Evolutionary conservation across 2,329 filamentous ascomycete genomes (phyloP), one percentile per base, ranked within the genome.

Genomic region (Emergomyces africanus): DNA sequence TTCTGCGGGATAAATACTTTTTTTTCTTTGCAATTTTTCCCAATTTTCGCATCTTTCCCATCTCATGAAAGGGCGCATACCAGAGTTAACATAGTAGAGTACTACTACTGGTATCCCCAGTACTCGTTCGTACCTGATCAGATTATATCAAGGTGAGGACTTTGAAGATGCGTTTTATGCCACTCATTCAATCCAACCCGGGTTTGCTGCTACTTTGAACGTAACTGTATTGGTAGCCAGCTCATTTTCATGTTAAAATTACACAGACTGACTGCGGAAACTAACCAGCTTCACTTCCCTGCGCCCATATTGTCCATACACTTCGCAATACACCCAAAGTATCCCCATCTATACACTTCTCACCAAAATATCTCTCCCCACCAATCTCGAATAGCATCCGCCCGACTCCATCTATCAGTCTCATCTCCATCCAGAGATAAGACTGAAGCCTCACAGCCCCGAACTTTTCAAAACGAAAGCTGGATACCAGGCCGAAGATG

Each of bases 401-500:
- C 9, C 33, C 33, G 8, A 48, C 44, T 20, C 23, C 44, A 48
- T 28, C 5, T 12, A n/a, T 35, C 49, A 10, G 14, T 35, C 14
- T 5, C 6, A 6, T 35, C 8, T 35, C 33, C 33, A 35, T 35
- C 30, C 25, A 10, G 28, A 18, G 25, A 50, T 12, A 28, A 28
- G 14, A 5, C 28, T 33, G 18, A 5, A 51, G 2, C 28, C 15
- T 33, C 30, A 23, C 30, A 15, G 37, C 10, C 25, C 5, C 30
- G 28, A 1, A 10, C 15, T 35, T 25, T 14, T 28, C 5, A 39
- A n/a, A 54, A n/a, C 6, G 4, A 41, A 30, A 25, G n/a, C 53
- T 54, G 53, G 39, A 55, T 33, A 42, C 39, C 25, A 33, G 44
- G 18, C 9, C 37, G 54, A 70, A 55, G 58, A 79, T 78, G 77